phyloP scores from a whole-genome alignment of 2,329 filamentous ascomycete species.

The Penicillium sp. region DNA sequence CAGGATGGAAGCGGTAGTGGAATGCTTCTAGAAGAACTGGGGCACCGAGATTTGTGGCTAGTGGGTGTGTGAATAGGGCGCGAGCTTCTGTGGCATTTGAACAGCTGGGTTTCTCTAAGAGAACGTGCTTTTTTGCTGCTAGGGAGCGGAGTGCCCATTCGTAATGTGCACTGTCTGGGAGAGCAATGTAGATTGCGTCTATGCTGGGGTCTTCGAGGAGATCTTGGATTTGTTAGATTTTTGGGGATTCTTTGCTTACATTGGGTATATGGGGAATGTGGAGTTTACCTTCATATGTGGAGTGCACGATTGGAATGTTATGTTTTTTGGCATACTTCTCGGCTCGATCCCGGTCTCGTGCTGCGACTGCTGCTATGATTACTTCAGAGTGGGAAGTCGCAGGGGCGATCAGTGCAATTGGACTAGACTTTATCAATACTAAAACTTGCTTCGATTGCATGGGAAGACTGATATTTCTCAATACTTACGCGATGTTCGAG shows the following conservation, averaged over 20 bases:
- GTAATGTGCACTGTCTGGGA: constrained; percentile 41
- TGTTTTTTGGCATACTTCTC: constrained; percentile 53
- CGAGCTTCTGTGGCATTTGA: constrained; percentile 49
- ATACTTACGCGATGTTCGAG: constrained; percentile 20
- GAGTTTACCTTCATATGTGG: constrained; percentile 50
- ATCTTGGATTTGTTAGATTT: neutral
- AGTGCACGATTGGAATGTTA: constrained; percentile 51
- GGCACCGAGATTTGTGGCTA: constrained; percentile 26
- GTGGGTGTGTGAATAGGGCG: constrained; percentile 44
- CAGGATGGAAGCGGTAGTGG: constrained; percentile 54
- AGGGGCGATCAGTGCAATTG: constrained; percentile 40
- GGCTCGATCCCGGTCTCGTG: constrained; percentile 51
- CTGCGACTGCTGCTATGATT: constrained; percentile 54
- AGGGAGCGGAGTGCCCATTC: constrained; percentile 54
- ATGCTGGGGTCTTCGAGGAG: constrained; percentile 32
- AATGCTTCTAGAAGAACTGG: constrained; percentile 57
- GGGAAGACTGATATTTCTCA: neutral
- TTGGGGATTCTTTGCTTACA: too few species aligned
- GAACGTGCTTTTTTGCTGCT: constrained; percentile 54
- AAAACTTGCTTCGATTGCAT: neutral
- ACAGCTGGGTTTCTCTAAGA: constrained; percentile 56
- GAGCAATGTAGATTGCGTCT: constrained; percentile 49
- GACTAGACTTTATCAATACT: constrained; percentile 6
- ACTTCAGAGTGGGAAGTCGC: constrained; percentile 57
- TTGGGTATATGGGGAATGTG: neutral